Evolutionary conservation across 2,329 filamentous ascomycete species (phyloP).

Genomic region (Graphiopsis chlorocephala): DNA sequence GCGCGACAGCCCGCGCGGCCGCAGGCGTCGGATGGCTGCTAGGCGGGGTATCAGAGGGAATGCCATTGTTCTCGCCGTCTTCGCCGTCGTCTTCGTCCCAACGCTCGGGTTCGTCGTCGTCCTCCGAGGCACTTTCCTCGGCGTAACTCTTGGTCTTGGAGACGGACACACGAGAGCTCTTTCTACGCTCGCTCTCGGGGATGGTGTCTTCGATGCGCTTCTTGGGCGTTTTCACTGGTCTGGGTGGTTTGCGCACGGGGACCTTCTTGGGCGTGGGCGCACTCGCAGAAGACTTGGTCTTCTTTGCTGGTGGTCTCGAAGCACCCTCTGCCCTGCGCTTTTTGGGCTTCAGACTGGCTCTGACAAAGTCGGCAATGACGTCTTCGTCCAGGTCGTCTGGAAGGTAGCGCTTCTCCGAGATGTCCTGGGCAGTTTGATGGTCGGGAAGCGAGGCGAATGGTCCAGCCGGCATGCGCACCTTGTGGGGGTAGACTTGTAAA

Average conservation of each 20-base stretch:
- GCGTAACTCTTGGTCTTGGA: constrained; percentile 44
- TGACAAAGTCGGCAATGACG: constrained; percentile 73
- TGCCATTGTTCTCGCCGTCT: constrained; percentile 23
- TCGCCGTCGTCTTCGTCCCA: constrained; percentile 20
- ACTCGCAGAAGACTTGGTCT: neutral
- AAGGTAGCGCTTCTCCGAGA: constrained; percentile 81
- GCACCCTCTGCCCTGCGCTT: constrained; percentile 39
- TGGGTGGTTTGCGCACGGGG: constrained; percentile 31
- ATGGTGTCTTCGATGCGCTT: constrained; percentile 35
- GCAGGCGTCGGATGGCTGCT: constrained; percentile 28
- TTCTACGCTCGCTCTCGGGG: constrained; percentile 41
- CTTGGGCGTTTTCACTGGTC: constrained; percentile 39
- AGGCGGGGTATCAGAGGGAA: constrained; percentile 29
- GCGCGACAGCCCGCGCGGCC: neutral
- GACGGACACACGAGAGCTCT: constrained; percentile 41
- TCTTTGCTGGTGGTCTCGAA: constrained; percentile 25
- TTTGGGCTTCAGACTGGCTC: constrained; percentile 63
- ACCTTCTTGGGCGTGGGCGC: constrained; percentile 34
- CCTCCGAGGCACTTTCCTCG: constrained; percentile 44
- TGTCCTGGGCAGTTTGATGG: constrained; percentile 76
- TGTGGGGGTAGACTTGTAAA: constrained; percentile 77
- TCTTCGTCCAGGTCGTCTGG: constrained; percentile 71
- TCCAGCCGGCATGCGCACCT: constrained; percentile 74
- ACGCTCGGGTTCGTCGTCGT: constrained; percentile 37
- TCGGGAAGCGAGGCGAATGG: constrained; percentile 73